Conservation (phyloP, 2,329 filamentous ascomycete genomes). For the Parastagonospora avenae region DNA sequence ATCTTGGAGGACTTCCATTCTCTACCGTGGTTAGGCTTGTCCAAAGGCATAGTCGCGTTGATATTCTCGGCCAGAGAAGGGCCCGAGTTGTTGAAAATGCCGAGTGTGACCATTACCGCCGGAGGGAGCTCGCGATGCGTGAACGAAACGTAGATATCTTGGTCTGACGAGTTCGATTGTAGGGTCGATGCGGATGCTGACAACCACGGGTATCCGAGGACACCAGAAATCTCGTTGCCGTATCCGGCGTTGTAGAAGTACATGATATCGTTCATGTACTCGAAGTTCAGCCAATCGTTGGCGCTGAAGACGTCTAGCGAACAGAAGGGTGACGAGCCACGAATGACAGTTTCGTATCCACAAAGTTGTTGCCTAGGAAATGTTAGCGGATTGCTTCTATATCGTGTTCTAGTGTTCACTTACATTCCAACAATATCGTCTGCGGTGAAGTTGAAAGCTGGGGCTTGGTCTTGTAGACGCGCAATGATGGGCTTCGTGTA, state of each 20-base stretch:
- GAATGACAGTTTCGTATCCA: conserved; percentile 69
- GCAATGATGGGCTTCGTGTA: conserved; percentile 67
- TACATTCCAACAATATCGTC: conserved; percentile 67
- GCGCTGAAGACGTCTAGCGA: conserved; percentile 63
- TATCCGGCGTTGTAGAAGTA: conserved; percentile 72
- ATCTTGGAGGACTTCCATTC: conserved; percentile 68
- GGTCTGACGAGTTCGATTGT: conserved; percentile 52
- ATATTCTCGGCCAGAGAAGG: conserved; percentile 58
- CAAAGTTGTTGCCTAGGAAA: conserved; percentile 60
- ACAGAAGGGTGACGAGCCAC: conserved; percentile 66
- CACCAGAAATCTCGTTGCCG: conserved; percentile 61
- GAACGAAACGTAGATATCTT: conserved; percentile 71
- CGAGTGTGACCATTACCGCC: conserved; percentile 69
- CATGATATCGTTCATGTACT: conserved; percentile 67
- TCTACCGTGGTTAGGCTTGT: conserved; percentile 66
- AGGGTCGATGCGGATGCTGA: conserved; percentile 62
- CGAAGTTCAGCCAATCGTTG: conserved; percentile 69
- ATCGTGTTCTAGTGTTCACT: not conserved
- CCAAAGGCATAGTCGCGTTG: conserved; percentile 69
- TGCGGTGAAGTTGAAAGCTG: conserved; percentile 66
- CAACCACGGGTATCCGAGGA: conserved; percentile 69
- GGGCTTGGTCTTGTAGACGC: conserved; percentile 59
- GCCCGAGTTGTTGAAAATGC: conserved; percentile 71
- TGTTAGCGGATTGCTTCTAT: not conserved
- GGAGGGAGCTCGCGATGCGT: conserved; percentile 72